phyloP scores from a whole-genome alignment of 2,329 filamentous ascomycete species.

The Xylaria sp. region DNA sequence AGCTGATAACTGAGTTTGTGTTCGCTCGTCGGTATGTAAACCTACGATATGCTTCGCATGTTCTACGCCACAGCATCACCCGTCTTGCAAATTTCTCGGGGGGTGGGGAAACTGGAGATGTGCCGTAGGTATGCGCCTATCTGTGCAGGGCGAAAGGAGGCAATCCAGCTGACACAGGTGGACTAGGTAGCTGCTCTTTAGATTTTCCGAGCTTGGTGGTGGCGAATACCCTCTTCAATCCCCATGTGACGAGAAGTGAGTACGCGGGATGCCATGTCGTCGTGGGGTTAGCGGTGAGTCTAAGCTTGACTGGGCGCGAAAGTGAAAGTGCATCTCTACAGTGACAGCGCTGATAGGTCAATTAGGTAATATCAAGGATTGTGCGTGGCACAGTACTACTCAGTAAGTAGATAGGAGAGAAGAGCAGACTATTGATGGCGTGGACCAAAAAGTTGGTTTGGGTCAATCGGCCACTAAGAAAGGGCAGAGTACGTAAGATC shows the following conservation, averaged over 20 bases:
- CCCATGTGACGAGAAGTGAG: conserved; percentile 8
- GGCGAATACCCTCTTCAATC: not conserved
- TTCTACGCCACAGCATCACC: too few species aligned
- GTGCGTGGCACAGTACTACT: not conserved
- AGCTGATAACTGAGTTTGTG: too few species aligned
- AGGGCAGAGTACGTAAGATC: too few species aligned
- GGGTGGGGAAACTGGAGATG: not conserved
- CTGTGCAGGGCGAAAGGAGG: too few species aligned
- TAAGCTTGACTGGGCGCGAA: conserved; percentile 7
- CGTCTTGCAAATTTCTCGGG: not conserved
- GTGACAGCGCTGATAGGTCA: conserved; percentile 20
- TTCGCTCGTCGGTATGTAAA: conserved; percentile 6
- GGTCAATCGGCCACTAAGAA: not conserved
- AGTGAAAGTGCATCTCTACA: not conserved
- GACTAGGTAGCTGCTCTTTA: too few species aligned
- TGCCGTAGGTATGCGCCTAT: too few species aligned
- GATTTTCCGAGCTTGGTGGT: not conserved
- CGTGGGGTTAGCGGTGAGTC: not conserved
- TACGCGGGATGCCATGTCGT: conserved; percentile 11
- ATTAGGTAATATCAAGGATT: not conserved
- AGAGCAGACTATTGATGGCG: not conserved
- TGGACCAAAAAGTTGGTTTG: conserved; percentile 2
- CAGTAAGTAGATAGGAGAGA: not conserved
- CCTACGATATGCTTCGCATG: not conserved
- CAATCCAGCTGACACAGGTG: too few species aligned